Conservation (phyloP, 371 early-diverging fungal genomes). For the Syncephalastrum racemosum region DNA sequence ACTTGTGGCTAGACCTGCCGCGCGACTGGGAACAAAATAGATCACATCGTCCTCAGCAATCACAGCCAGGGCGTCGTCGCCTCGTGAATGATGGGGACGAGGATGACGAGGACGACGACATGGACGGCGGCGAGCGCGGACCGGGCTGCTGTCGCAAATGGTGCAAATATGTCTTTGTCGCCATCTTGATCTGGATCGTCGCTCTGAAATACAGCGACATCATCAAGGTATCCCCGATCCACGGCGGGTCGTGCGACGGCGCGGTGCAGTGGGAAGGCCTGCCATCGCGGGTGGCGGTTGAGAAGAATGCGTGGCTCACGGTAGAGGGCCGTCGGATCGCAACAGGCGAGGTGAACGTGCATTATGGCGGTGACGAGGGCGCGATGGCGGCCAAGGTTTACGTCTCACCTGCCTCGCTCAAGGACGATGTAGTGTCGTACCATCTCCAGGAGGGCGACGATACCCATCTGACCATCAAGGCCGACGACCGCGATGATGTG, state of each 20-base stretch:
- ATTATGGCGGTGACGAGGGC: conserved; percentile 10
- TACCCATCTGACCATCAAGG: conserved; percentile 8
- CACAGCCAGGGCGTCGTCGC: background rate
- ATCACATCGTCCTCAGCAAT: background rate
- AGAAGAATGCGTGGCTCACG: conserved; percentile 12
- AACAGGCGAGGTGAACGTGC: conserved; percentile 13
- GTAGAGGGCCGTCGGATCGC: conserved; percentile 15
- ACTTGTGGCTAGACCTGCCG: conserved; percentile 9
- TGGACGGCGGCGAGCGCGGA: background rate
- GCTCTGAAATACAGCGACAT: conserved; percentile 20
- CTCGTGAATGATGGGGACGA: conserved; percentile 60
- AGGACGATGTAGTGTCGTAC: conserved; percentile 7
- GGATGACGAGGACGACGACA: conserved; percentile 7
- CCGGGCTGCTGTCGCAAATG: conserved; percentile 20
- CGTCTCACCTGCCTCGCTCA: conserved; percentile 6
- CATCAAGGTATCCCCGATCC: background rate
- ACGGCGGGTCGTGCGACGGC: conserved; percentile 8
- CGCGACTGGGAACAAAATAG: conserved; percentile 10
- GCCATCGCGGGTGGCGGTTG: conserved; percentile 10
- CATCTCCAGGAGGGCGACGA: conserved; percentile 8
- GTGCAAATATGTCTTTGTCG: conserved; percentile 23
- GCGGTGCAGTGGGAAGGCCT: conserved; percentile 16
- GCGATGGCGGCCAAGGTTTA: conserved; percentile 11
- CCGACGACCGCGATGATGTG: background rate
- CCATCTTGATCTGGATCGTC: conserved; percentile 18